phyloP scores from a whole-genome alignment of 352 stramenopile genomes.

The Phytophthora quininea region DNA sequence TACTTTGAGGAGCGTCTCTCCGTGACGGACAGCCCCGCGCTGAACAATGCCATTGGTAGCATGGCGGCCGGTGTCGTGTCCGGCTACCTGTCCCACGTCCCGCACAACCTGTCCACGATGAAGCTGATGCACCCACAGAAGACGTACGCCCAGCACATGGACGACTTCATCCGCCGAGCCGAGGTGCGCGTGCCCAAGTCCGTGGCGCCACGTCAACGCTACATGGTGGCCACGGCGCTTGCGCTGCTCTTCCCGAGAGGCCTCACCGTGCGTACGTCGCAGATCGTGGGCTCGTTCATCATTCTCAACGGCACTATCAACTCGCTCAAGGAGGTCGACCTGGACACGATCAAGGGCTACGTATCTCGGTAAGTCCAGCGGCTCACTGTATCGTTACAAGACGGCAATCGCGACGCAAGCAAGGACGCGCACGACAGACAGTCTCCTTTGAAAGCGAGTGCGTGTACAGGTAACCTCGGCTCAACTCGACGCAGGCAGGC shows the following conservation, averaged over 20 bases:
- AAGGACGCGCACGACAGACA: slow-evolving; percentile 13
- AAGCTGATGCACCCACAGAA: neutral
- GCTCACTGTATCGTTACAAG: slow-evolving; percentile 19
- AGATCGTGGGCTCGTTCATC: slow-evolving; percentile 94
- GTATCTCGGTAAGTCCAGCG: slow-evolving; percentile 35
- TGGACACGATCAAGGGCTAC: slow-evolving; percentile 54
- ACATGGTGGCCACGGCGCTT: slow-evolving; percentile 70
- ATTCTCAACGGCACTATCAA: slow-evolving; percentile 95
- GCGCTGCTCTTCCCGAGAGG: slow-evolving; percentile 89
- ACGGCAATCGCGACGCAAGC: slow-evolving; percentile 27
- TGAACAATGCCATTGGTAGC: neutral
- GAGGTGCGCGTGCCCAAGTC: slow-evolving; percentile 82
- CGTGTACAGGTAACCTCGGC: slow-evolving; percentile 29
- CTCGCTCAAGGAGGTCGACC: slow-evolving; percentile 83
- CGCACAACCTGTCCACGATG: slow-evolving; percentile 64
- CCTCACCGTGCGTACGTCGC: slow-evolving; percentile 88
- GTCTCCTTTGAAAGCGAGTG: slow-evolving; percentile 24
- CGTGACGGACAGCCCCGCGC: neutral
- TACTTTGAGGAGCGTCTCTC: slow-evolving; percentile 92
- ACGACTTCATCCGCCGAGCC: slow-evolving; percentile 81
- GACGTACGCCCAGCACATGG: slow-evolving; percentile 33
- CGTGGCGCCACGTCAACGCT: slow-evolving; percentile 73
- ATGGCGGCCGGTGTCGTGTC: neutral
- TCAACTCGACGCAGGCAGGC: slow-evolving; percentile 30
- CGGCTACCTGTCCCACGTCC: slow-evolving; percentile 91